Evolutionary conservation across 129 eudicot genomes (phyloP), one percentile per base, ranked within the genome.

Genomic region (Centella asiatica): DNA sequence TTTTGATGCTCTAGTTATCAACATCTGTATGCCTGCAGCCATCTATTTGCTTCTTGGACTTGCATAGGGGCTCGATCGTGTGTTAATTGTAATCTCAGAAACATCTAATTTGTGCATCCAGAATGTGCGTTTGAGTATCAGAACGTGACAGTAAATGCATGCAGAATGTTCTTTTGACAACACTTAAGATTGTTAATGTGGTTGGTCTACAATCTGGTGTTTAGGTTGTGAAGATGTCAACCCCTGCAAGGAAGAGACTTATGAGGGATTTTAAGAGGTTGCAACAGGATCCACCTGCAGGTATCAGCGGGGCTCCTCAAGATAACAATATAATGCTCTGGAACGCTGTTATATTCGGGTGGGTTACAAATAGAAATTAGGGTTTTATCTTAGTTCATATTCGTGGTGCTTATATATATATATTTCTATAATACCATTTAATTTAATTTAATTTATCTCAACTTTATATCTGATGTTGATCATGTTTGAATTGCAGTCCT

Each of bases 341-440:
- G 83, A 73, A 78, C 24, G 83, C 83, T 53, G 83, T 78, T 39
- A 78, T 78, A 69, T 78, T 78, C 65, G 83, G 83, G 83, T 78
- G 56, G 22, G 53, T 15, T n/a, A 57, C 12, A 3, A 2, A 11
- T 4, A 23, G 32, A 28, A 69, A 25, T 28, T 40, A 9, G 29
- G 29, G 42, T 28, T 51, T 7, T 48, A 20, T 13, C 6, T 24
- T 5, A 15, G 12, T 5, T 39, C 29, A 0, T 11, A 26, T 13
- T 26, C 29, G 2, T 33, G 19, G 14, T n/a, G 12, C 25, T 68
- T 53, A 56, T 34, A 1, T n/a, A 2, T 56, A 20, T 27, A 49
- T 10, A 49, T 7, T 1, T 15, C 12, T 31, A 9, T 56, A n/a
- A n/a, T 32, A 6, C 20, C 27, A 18, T 56, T 56, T 2, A 56